phyloP scores from a whole-genome alignment of 2,329 filamentous ascomycete genomes.

The Fusarium sp. region DNA sequence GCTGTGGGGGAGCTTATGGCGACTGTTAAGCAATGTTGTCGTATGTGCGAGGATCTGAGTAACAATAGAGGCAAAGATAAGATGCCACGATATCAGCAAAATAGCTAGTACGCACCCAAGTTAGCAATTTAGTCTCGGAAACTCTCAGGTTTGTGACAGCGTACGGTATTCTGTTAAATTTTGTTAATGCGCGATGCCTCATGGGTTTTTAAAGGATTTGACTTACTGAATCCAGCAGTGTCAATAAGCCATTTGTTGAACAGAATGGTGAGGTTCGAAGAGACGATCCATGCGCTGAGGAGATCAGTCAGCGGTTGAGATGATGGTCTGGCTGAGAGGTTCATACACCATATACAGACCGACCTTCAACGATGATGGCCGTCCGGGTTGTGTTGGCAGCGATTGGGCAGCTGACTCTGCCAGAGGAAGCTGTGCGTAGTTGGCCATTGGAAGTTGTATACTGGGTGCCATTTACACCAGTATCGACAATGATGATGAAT shows the following conservation, averaged over 20 bases:
- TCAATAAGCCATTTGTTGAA: conserved; percentile 29
- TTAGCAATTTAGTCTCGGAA: no score
- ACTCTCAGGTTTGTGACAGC: no score
- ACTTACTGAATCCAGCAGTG: conserved; percentile 24
- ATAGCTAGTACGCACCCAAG: no score
- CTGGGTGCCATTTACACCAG: no score
- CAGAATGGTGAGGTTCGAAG: conserved; percentile 14
- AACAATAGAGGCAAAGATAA: conserved; percentile 30
- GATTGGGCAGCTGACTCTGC: not conserved
- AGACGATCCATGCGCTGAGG: conserved; percentile 13
- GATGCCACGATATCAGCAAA: conserved; percentile 35
- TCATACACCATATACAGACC: conserved; percentile 24
- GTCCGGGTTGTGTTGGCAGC: not conserved
- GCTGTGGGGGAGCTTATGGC: conserved; percentile 25
- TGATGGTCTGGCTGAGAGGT: rapidly evolving
- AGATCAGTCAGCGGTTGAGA: no score
- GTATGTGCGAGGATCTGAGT: conserved; percentile 37
- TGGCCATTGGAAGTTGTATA: not conserved
- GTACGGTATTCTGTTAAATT: no score
- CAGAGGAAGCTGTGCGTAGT: not conserved
- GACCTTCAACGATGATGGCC: not conserved
- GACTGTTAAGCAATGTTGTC: conserved; percentile 29
- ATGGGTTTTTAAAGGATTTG: no score
- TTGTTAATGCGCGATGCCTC: no score
- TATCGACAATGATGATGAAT: no score